Conservation (phyloP, 805 yeast species). For the Brettanomyces naardenensis region DNA sequence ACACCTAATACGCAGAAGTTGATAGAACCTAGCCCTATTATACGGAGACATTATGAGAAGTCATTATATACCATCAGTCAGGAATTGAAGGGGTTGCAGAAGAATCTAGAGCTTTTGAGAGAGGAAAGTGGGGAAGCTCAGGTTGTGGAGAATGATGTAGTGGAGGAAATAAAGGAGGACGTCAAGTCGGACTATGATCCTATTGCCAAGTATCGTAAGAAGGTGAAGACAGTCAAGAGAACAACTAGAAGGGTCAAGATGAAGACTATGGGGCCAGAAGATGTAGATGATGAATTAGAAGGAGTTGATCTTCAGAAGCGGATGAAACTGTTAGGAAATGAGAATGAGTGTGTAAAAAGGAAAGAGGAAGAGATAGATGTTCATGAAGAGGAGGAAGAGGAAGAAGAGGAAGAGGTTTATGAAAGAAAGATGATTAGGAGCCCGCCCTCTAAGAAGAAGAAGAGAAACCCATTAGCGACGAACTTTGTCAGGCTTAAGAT, state of each 20-base stretch:
- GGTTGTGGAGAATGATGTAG: background rate
- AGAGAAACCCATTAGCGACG: constrained; percentile 24
- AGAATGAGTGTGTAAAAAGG: constrained; percentile 17
- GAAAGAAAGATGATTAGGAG: constrained; percentile 13
- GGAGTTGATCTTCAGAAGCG: constrained; percentile 35
- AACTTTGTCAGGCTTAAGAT: constrained; percentile 30
- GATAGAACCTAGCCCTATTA: constrained; percentile 26
- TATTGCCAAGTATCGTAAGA: constrained; percentile 16
- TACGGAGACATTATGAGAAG: constrained; percentile 18
- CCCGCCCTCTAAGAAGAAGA: constrained; percentile 6
- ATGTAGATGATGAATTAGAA: constrained; percentile 25
- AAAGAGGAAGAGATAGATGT: constrained; percentile 4
- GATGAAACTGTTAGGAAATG: constrained; percentile 25
- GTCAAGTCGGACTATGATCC: constrained; percentile 7
- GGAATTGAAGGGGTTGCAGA: constrained; percentile 33
- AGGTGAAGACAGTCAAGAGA: constrained; percentile 40
- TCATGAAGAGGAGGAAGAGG: constrained; percentile 16
- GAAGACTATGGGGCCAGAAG: constrained; percentile 27
- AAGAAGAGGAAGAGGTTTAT: constrained; percentile 14
- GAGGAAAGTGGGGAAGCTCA: constrained; percentile 8
- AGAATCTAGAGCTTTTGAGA: constrained; percentile 8
- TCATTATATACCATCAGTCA: constrained; percentile 38
- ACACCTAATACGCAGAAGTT: constrained; percentile 5
- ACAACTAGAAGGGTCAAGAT: constrained; percentile 44
- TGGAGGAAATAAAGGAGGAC: background rate